These are phyloP conservation scores for Fusarium tjaetaba DNA, from an alignment of 2,329 filamentous ascomycete genomes.

Conservation along the genomic window DNA sequence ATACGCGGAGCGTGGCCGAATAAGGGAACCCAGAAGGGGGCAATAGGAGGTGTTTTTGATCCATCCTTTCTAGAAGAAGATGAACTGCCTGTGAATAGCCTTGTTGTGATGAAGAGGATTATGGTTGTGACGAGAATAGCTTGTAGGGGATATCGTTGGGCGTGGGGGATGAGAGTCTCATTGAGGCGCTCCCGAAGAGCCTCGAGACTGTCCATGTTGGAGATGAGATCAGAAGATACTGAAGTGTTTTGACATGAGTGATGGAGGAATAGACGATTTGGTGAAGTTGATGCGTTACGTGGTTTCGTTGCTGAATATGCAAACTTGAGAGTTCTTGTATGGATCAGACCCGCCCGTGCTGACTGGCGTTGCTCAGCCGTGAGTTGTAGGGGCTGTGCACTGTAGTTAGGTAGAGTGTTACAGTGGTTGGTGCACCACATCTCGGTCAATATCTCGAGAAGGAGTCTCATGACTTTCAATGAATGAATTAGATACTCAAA, in stretches of 20 bases:
- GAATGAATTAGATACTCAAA: background rate
- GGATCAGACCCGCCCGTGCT: slow-evolving; percentile 30
- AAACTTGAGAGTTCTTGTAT: slow-evolving; percentile 26
- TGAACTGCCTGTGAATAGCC: slow-evolving; percentile 34
- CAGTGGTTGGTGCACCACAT: background rate
- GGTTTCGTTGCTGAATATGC: slow-evolving; percentile 21
- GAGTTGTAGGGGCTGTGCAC: slow-evolving; percentile 31
- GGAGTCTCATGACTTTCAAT: fast-evolving
- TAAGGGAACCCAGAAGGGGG: slow-evolving; percentile 50
- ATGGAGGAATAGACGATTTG: background rate
- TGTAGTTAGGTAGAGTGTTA: slow-evolving; percentile 8
- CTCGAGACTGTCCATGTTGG: slow-evolving; percentile 29
- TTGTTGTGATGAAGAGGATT: slow-evolving; percentile 42
- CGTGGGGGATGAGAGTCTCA: slow-evolving; percentile 30
- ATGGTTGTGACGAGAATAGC: slow-evolving; percentile 40
- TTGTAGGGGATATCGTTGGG: slow-evolving; percentile 38
- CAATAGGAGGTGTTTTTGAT: slow-evolving; percentile 39
- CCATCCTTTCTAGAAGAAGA: slow-evolving; percentile 52
- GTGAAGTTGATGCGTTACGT: slow-evolving; percentile 28
- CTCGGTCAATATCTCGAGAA: background rate
- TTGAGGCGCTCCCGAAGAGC: slow-evolving; percentile 20
- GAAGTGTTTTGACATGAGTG: background rate
- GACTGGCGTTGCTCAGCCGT: slow-evolving; percentile 17
- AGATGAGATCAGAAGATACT: background rate
- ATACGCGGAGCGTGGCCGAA: slow-evolving; percentile 51